These are phyloP conservation scores for Thalassiosira pacifica DNA, from an alignment of 352 stramenopile genomes.

Conservation along the genomic window DNA sequence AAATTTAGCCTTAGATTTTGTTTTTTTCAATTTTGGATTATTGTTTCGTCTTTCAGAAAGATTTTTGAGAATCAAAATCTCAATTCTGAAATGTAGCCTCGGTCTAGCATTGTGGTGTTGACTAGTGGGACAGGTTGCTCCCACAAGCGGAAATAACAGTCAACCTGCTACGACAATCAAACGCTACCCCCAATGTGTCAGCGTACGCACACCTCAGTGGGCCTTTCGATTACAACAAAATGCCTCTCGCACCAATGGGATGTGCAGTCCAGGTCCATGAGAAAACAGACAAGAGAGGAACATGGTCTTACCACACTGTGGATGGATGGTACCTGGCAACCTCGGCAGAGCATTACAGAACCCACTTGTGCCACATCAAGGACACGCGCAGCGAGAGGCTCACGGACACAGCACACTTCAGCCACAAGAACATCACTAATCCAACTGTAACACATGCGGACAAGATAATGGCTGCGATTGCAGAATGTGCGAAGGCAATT, in stretches of 20 bases:
- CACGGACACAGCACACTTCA: conserved; percentile 43
- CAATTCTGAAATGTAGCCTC: too few relatives aligned
- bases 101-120: too few relatives aligned
- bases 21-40: too few relatives aligned
- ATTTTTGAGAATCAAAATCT: too few relatives aligned
- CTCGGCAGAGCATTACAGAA: conserved; percentile 46
- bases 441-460: conserved; percentile 32
- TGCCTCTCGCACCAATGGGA: conserved; percentile 61
- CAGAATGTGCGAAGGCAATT: conserved; percentile 15
- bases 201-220: conserved; percentile 46
- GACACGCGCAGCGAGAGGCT: conserved; percentile 28
- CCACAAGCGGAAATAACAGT: conserved; percentile 59
- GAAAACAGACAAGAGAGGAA: conserved; percentile 41
- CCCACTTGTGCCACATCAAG: conserved; percentile 25
- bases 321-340: conserved; percentile 53
- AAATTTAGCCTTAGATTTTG: too few relatives aligned
- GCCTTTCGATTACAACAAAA: conserved; percentile 56
- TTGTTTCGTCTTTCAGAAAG: too few relatives aligned
- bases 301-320: conserved; percentile 46
- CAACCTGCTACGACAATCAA: conserved; percentile 57
- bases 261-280: conserved; percentile 43
- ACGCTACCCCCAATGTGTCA: conserved; percentile 55
- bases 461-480: conserved; percentile 47
- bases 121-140: conserved; percentile 58
- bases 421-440: conserved; percentile 52